phyloP scores from a whole-genome alignment of 2,329 filamentous ascomycete species.

The Botrytis aclada region DNA sequence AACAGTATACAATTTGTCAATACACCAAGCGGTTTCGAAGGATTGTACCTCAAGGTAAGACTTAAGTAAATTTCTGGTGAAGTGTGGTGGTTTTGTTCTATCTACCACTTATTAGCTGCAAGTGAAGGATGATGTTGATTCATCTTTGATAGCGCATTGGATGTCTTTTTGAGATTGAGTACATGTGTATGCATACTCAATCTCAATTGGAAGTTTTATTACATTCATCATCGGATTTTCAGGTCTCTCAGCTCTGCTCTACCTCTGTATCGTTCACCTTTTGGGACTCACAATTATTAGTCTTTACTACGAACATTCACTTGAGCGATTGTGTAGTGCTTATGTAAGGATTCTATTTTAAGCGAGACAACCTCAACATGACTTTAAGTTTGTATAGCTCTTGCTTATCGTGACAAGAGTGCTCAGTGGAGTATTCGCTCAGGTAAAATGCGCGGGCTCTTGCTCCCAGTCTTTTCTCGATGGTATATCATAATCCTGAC shows the following conservation, averaged over 20 bases:
- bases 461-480: background rate
- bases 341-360: background rate
- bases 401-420: rapidly evolving
- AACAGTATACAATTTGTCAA: background rate
- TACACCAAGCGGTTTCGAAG: background rate
- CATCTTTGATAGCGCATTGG: background rate
- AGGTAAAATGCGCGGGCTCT: rapidly evolving
- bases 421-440: background rate
- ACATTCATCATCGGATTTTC: rapidly evolving
- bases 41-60: background rate
- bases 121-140: background rate
- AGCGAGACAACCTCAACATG: background rate
- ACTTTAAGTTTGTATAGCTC: background rate
- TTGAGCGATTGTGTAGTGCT: background rate
- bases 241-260: background rate
- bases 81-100: background rate
- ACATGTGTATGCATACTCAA: background rate
- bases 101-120: background rate
- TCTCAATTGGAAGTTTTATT: background rate
- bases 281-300: background rate
- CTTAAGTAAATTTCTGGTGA: background rate
- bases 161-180: background rate
- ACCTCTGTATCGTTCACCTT: background rate
- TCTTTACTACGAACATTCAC: background rate
- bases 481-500: rapidly evolving